Base-by-base conservation (phyloP, 2,329 filamentous ascomycete species). In the Aureobasidium sp. region DNA sequence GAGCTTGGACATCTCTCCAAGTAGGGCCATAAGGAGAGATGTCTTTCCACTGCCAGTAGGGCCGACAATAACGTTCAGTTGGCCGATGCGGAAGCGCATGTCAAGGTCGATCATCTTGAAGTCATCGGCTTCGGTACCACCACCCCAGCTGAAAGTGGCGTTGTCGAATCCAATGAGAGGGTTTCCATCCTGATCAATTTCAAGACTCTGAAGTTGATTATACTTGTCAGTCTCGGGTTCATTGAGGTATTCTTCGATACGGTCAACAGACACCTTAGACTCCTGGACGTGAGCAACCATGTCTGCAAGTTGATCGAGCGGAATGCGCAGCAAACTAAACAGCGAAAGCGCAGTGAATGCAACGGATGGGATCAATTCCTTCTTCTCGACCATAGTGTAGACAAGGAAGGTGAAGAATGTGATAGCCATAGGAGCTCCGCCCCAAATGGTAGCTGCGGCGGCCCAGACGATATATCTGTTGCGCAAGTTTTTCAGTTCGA, bases 221-320 rank as follows among this genome's bases (percentile, higher is more conserved):
- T 96, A 97, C 68, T 98, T 98, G 55, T 94, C 89, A 0, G 93
- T 98, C 72, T 98, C 93, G 6, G 93, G 90, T 66, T 98, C 93
- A 54, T 79, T 84, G 37, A 98, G 71, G 63, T 96, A 98, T 62
- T 95, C 87, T 65, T 98, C 91, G 6, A 98, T 88, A 75, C 93
- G 90, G 64, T 96, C 90, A 48, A 98, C 84, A 0, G 93, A 98
- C 17, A 98, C 91, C 72, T 95, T 95, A 21, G 90, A 88, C 70
- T 98, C 93, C 71, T 96, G 90, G 3, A 98, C 90, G 71, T 97
- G 93, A 10, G 93, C 93, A 64, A 97, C 86, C 93, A 98, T 98
- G 69, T 98, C 93, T 47, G 93, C 93, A 51, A 98, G 79, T 71
- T 97, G 91, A 68, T 98, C 93, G 40, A 98, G 75, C 4, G 93